A percentile compares a stretch with the other conserved stretches of the same genome.
These are phyloP conservation scores for Murraya paniculata DNA, from an alignment of 345 rosid species.

Conservation along the genomic window DNA sequence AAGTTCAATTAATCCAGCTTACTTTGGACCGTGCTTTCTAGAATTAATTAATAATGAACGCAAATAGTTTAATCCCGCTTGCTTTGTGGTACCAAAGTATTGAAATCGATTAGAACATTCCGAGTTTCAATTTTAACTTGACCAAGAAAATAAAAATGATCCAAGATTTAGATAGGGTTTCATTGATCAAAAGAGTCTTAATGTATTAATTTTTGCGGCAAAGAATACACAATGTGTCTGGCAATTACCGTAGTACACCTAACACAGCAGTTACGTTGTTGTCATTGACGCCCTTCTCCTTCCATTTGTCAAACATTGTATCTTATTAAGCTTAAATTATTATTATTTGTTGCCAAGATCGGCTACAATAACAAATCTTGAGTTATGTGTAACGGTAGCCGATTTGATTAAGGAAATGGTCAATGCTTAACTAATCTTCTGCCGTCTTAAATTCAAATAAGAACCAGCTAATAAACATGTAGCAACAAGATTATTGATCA, in stretches of 20 bases:
- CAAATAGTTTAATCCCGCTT: neutral
- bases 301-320: slow-evolving; percentile 36
- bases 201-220: neutral
- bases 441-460: slow-evolving; percentile 28
- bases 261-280: slow-evolving; percentile 35
- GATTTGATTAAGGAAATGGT: slow-evolving; percentile 11
- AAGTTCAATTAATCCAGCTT: neutral
- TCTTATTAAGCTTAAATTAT: neutral
- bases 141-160: neutral
- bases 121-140: neutral
- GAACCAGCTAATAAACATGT: slow-evolving; percentile 4
- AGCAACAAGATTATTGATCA: neutral
- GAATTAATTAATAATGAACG: neutral
- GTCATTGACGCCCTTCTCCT: slow-evolving; percentile 32
- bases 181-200: neutral
- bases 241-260: slow-evolving; percentile 10
- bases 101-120: neutral
- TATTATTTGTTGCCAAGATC: too few species aligned
- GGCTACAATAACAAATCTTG: neutral
- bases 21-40: neutral
- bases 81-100: neutral
- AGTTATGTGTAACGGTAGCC: neutral
- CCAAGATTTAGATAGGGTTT: neutral
- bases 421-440: slow-evolving; percentile 1
- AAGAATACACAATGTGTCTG: slow-evolving; percentile 17